Base-by-base conservation (phyloP, 306 rosid species). In the Quercus cerris region DNA sequence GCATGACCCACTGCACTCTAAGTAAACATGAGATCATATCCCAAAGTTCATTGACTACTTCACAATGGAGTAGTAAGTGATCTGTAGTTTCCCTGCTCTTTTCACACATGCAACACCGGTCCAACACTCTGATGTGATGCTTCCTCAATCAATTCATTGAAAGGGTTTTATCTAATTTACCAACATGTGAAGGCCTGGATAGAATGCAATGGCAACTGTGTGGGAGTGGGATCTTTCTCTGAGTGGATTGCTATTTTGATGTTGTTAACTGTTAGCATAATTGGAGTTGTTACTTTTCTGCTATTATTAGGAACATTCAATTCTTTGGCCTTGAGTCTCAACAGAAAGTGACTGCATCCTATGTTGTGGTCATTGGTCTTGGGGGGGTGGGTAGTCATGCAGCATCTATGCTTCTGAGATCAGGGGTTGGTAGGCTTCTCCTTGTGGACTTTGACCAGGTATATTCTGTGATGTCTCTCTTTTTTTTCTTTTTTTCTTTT, bases 311-410 rank as follows among this genome's bases (percentile, higher is more conserved):
- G 95, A 94, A 94, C 84, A 86, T 91, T 83, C 99, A 93, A 84
- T 92, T 94, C 85, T 91, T 92, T 77, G 97, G 97, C 77, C 81
- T 81, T 66, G 89, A 91, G 76, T 85, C 99, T 73, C 95, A 94
- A 80, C 85, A 86, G 75, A 91, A 90, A 81, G 97, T 94, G 86
- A 90, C 84, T 75, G 86, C 88, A 80, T 91, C 99, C 6, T 92
- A 93, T 85, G 95, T 93, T 77, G 97, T 94, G 84, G 93, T 94
- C 75, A 91, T 94, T 87, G 99, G 99, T 82, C 97, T 94, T 84
- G 99, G 99, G 82, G 97, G 99, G 80, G 97, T 94, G 22, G 97
- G 97, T 80, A 94, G 99, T 84, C 97, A 94, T 82, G 99, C 99
- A 69, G 97, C 99, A 56, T 71, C 90, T 75, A 90, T 94, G 99